Conservation (phyloP, 1,139 yeast species). For the Nakaseomyces sp. region DNA sequence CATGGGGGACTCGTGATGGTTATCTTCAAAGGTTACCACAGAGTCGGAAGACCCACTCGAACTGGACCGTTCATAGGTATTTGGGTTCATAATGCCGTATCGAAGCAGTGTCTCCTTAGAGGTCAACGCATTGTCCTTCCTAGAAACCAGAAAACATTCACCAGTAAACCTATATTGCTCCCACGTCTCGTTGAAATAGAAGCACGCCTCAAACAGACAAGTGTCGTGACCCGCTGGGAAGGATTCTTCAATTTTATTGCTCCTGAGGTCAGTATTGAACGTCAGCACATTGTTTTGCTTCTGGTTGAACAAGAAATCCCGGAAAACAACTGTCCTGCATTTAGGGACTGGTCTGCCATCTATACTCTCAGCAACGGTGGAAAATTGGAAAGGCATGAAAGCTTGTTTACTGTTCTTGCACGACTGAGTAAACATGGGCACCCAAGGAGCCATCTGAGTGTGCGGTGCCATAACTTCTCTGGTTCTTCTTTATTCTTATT, state of each 20-base stretch:
- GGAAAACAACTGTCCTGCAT: constrained; percentile 58
- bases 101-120: constrained; percentile 11
- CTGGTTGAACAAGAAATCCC: constrained; percentile 71
- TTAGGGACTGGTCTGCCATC: constrained; percentile 41
- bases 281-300: constrained; percentile 58
- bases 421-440: constrained; percentile 49
- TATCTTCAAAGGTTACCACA: constrained; percentile 5
- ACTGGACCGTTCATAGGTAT: constrained; percentile 8
- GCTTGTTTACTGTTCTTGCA: constrained; percentile 38
- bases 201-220: constrained; percentile 57
- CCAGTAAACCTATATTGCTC: constrained; percentile 73
- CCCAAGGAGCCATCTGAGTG: constrained; percentile 61
- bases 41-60: not conserved
- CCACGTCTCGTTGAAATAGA: constrained; percentile 51
- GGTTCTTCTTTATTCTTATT: not conserved
- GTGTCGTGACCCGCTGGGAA: constrained; percentile 36
- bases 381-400: constrained; percentile 56
- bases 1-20: not conserved
- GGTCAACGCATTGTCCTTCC: constrained; percentile 11
- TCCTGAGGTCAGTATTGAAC: constrained; percentile 65
- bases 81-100: constrained; percentile 29
- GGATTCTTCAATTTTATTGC: constrained; percentile 49
- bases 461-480: not conserved
- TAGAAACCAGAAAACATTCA: constrained; percentile 34
- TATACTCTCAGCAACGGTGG: constrained; percentile 46